Evolutionary conservation across 2,329 filamentous ascomycete species (phyloP), one percentile per base, ranked within the genome.

Genomic region (Cadophora gregata): DNA sequence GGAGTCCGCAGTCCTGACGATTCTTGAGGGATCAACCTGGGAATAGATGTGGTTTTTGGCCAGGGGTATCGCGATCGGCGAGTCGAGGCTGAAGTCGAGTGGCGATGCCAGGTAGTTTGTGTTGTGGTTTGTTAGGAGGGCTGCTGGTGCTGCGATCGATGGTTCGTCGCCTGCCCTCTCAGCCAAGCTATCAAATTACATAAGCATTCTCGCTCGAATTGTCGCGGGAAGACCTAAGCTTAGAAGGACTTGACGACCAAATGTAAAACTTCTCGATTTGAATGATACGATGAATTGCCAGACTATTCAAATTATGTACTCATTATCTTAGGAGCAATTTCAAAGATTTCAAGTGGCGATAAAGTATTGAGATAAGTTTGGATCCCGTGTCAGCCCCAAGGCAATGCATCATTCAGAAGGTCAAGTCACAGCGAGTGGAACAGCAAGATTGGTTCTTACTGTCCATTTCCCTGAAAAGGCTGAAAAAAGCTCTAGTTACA

Each of bases 11-110:
- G 12, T 38, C 7, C n/a, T 42, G 53, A 38, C 31, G 10, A 25
- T 58, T 58, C 19, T n/a, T 58, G 33, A 58, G 12, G 31, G 31
- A n/a, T 12, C 53, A 27, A 24, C 29, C 36, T 27, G 47, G 25
- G 47, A 19, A 53, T 59, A 50, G 42, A 21, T 56, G 55, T 19
- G 24, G 31, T 50, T 42, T 50, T 36, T 36, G 53, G 21, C 21
- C 59, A 50, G 45, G 45, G 59, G 59, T 62, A 53, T 59, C 29
- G 29, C 45, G 58, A 62, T 65, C 63, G 58, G 63, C 58, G 50
- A 58, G 63, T 65, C 63, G 36, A 65, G 50, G 58, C 59, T 65
- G 64, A 66, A 63, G 36, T 58, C 53, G 33, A 58, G 53, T 59
- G 56, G 42, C 56, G 56, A 59, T 59, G 25, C 19, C 16, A 36